Evolutionary conservation across 192 early-diverging fungal species (phyloP).

Genomic region (Podila verticillata): DNA sequence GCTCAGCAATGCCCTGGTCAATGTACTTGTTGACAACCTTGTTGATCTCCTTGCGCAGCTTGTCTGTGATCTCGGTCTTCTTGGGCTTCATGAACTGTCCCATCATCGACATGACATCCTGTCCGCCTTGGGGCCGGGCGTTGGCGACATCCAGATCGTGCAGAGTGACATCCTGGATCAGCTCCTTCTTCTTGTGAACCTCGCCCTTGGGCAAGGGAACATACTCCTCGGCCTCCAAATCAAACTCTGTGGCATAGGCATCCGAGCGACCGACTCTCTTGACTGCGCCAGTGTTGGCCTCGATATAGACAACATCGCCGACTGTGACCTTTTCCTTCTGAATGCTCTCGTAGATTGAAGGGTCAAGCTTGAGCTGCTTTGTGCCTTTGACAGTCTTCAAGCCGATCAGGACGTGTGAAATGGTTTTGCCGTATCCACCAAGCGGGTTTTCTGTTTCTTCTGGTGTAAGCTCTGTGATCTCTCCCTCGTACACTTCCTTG

Average conservation of each 20-base stretch:
- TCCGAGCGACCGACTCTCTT: conserved; percentile 98
- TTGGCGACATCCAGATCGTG: conserved; percentile 99
- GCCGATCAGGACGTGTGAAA: conserved; percentile 95
- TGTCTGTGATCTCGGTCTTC: conserved; percentile 99
- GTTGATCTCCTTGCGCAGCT: conserved; percentile 98
- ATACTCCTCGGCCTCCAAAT: conserved; percentile 98
- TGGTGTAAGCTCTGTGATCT: conserved; percentile 96
- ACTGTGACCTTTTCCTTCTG: conserved; percentile 97
- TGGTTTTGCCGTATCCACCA: conserved; percentile 97
- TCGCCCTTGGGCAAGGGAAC: conserved; percentile 98
- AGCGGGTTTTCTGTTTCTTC: conserved; percentile 98
- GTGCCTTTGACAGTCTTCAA: conserved; percentile 98
- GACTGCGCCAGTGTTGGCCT: conserved; percentile 96
- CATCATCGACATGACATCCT: conserved; percentile 99
- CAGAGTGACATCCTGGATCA: conserved; percentile 97
- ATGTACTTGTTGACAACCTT: conserved; percentile 99
- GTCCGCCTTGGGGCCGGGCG: conserved; percentile 94
- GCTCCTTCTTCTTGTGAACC: conserved; percentile 99
- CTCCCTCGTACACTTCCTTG: conserved; percentile 99
- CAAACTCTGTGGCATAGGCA: conserved; percentile 98
- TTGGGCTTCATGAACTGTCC: conserved; percentile 98
- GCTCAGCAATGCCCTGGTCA: conserved; percentile 96
- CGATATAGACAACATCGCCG: conserved; percentile 99
- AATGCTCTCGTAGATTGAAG: conserved; percentile 96
- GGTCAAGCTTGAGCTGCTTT: conserved; percentile 97